Conservation (phyloP, 345 rosid genomes). For the Psidium friedrichsthalianum region DNA sequence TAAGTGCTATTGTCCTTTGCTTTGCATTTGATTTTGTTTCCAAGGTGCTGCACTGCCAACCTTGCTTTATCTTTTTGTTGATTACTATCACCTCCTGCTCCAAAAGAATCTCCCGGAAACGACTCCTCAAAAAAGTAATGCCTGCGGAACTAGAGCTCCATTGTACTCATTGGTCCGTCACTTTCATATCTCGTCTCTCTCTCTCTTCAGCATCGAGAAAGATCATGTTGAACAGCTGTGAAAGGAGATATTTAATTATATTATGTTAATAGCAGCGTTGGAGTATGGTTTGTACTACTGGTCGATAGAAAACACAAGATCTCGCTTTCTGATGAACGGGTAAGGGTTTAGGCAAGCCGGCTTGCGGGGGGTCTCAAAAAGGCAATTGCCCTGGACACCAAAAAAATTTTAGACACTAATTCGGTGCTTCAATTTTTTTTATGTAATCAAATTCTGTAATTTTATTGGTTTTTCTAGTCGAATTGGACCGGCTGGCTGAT, state of each 20-base stretch:
- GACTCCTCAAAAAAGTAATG: not conserved
- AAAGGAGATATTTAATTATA: not conserved
- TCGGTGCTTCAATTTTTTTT: not conserved
- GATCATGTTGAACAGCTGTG: not conserved
- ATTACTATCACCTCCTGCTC: not conserved
- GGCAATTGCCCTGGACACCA: too few species aligned
- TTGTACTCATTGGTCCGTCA: not conserved
- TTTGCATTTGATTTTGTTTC: slow-evolving; percentile 4
- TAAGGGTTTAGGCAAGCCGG: too few species aligned
- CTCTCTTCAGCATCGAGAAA: not conserved
- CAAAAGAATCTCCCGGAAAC: not conserved
- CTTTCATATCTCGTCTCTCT: not conserved
- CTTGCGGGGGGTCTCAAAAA: too few species aligned
- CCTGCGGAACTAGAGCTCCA: slow-evolving; percentile 1
- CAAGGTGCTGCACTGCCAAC: not conserved
- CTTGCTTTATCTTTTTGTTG: not conserved
- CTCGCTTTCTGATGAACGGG: too few species aligned
- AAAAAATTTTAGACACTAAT: too few species aligned
- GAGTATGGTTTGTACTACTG: rapidly evolving
- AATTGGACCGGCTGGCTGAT: not conserved
- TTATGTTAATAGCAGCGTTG: not conserved
- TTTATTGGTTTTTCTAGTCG: not conserved
- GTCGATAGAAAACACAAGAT: too few species aligned
- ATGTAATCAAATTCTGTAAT: not conserved
- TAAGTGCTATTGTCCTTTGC: slow-evolving; percentile 18